Base-by-base conservation (phyloP, 1,284 basidiomycete genomes). In the Malassezia sp. region DNA sequence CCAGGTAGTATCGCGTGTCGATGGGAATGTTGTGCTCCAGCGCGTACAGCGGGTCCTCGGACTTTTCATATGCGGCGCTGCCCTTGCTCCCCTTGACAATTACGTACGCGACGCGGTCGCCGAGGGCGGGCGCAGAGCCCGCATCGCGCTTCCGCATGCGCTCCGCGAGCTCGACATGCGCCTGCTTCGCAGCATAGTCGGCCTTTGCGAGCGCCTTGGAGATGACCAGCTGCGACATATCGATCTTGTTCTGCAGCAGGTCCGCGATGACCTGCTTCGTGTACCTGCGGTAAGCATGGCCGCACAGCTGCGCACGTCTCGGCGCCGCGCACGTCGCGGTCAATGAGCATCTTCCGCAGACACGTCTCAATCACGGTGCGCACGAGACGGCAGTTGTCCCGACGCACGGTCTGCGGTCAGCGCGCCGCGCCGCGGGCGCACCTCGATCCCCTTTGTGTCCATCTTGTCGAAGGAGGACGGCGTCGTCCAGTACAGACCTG, bases 401-500 rank as follows among this genome's bases (percentile, higher is more conserved):
- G 58, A n/a, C 67, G 61, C 24, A 70, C 67, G 20, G 67, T 70
- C 49, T n/a, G n/a, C n/a, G n/a, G n/a, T n/a, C n/a, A n/a, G n/a
- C n/a, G n/a, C n/a, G n/a, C n/a, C n/a, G n/a, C n/a, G n/a, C n/a
- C n/a, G n/a, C n/a, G n/a, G n/a, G n/a, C n/a, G n/a, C n/a, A n/a
- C n/a, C n/a, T 70, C 67, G 49, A 70, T 70, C 22, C 67, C 67
- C 53, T 70, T 70, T 27, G 67, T 70, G 49, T 70, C 67, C 67
- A 70, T 70, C 58, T 70, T 70, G 53, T 70, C 67, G 47, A 61
- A 61, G 46, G 58, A 58, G 11, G 63, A 59, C 5, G 65, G 53
- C 2, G 54, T 42, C 3, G 67, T 70, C 67, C 67, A 70, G 53
- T 68, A 70, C 11, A 70, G 54, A 21, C 67, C 67, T 1, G 67